Conservation (phyloP, 2,329 filamentous ascomycete species). For the Stachybotrys chlorohalonatus region DNA sequence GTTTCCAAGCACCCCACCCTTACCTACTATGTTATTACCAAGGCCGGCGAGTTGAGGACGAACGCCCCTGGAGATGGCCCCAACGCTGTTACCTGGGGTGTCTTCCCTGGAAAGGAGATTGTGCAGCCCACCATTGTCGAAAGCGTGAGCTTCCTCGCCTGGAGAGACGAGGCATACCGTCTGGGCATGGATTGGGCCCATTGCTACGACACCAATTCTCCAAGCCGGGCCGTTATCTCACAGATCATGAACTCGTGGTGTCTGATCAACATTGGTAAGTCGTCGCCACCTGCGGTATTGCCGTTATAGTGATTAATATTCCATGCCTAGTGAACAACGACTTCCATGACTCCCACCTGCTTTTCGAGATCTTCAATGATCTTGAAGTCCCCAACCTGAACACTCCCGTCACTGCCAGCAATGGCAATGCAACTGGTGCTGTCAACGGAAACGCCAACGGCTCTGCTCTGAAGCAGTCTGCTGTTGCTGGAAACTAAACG, state of each 20-base stretch:
- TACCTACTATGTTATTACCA: constrained; percentile 91
- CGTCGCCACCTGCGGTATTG: neutral
- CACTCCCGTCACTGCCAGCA: constrained; percentile 12
- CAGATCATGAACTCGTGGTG: constrained; percentile 86
- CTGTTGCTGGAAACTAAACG: neutral
- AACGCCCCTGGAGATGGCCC: constrained; percentile 81
- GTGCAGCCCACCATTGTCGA: constrained; percentile 99
- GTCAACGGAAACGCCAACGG: neutral
- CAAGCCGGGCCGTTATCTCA: constrained; percentile 72
- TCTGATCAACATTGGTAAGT: constrained; percentile 84
- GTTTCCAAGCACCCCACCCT: constrained; percentile 72
- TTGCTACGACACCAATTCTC: constrained; percentile 69
- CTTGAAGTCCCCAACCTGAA: constrained; percentile 61
- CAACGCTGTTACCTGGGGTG: constrained; percentile 98
- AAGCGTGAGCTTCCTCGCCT: constrained; percentile 92
- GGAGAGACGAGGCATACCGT: constrained; percentile 96
- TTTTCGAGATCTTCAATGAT: constrained; percentile 80
- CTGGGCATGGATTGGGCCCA: constrained; percentile 90
- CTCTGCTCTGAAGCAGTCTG: neutral
- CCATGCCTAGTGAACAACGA: constrained; percentile 75
- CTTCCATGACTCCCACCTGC: constrained; percentile 74
- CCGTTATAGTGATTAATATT: constrained; percentile 1
- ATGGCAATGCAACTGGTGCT: neutral
- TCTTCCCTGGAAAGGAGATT: constrained; percentile 97
- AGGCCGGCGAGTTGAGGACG: constrained; percentile 69